Conservation (phyloP, 1,284 basidiomycete genomes). For the Tremellales sp. region DNA sequence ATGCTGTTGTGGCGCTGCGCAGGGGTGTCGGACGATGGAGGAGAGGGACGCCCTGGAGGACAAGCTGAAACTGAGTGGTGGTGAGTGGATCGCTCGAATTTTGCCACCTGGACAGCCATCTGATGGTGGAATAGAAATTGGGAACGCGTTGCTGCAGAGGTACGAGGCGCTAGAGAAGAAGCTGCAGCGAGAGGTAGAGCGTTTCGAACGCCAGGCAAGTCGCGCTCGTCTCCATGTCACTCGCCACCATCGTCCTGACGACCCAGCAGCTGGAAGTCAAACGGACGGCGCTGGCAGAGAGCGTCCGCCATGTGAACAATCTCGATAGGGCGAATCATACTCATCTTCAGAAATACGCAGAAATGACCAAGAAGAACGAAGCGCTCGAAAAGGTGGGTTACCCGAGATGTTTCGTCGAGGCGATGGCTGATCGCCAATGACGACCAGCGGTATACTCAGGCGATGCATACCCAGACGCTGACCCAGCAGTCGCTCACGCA, state of each 20-base stretch:
- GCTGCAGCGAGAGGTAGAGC: conserved; percentile 53
- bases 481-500: conserved; percentile 44
- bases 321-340: conserved; percentile 44
- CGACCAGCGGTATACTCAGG: conserved; percentile 68
- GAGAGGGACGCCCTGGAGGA: conserved; percentile 67
- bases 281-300: conserved; percentile 37
- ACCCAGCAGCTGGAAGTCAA: conserved; percentile 36
- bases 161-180: conserved; percentile 78
- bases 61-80: conserved; percentile 73
- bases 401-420: not conserved
- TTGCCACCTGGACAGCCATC: conserved; percentile 4
- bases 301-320: conserved; percentile 35
- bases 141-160: conserved; percentile 78
- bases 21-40: conserved; percentile 48
- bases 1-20: conserved; percentile 29
- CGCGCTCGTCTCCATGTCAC: conserved; percentile 30
- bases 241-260: conserved; percentile 4
- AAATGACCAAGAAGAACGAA: conserved; percentile 38
- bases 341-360: conserved; percentile 40
- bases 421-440: conserved; percentile 8
- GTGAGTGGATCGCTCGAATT: conserved; percentile 51
- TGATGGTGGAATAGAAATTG: conserved; percentile 63
- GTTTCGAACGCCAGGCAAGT: conserved; percentile 38
- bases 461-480: conserved; percentile 50
- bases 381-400: conserved; percentile 47